Evolutionary conservation across 352 stramenopile species (phyloP).

Genomic region (Phytophthora palmivora): DNA sequence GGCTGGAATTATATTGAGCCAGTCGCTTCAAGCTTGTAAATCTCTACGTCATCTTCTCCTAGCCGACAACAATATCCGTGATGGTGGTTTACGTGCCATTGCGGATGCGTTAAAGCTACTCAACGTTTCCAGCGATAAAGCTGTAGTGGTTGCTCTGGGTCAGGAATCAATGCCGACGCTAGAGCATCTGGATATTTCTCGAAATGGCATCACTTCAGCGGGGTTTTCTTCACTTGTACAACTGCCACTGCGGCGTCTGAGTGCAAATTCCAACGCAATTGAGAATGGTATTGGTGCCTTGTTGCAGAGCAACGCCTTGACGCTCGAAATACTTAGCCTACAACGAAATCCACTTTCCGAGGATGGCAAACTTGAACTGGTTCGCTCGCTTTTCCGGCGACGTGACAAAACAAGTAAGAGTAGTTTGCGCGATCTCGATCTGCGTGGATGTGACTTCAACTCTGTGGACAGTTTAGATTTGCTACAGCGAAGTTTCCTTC

Average conservation of each 20-base stretch:
- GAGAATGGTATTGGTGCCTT: constrained; percentile 36
- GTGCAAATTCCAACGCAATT: constrained; percentile 43
- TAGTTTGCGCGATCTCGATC: constrained; percentile 36
- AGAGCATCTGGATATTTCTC: constrained; percentile 53
- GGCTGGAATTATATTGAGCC: constrained; percentile 65
- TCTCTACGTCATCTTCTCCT: constrained; percentile 45
- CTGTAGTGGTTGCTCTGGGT: neutral
- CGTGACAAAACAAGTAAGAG: constrained; percentile 29
- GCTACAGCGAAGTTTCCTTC: constrained; percentile 34
- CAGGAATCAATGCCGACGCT: constrained; percentile 18
- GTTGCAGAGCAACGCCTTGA: constrained; percentile 29
- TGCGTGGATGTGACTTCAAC: constrained; percentile 45
- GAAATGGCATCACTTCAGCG: constrained; percentile 49
- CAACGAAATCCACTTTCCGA: constrained; percentile 46
- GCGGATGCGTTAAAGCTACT: constrained; percentile 49
- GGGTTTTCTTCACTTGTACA: constrained; percentile 41
- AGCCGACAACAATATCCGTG: constrained; percentile 60
- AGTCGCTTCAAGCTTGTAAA: constrained; percentile 50
- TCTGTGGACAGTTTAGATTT: constrained; percentile 17
- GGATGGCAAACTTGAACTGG: constrained; percentile 44
- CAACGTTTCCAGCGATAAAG: constrained; percentile 15
- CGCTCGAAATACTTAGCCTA: constrained; percentile 41
- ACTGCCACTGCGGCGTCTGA: constrained; percentile 33
- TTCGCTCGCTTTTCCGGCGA: constrained; percentile 37
- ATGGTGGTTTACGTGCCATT: constrained; percentile 59